Base-by-base conservation (phyloP, 495 filamentous ascomycete genomes). In the Lasiosphaeria hispida region DNA sequence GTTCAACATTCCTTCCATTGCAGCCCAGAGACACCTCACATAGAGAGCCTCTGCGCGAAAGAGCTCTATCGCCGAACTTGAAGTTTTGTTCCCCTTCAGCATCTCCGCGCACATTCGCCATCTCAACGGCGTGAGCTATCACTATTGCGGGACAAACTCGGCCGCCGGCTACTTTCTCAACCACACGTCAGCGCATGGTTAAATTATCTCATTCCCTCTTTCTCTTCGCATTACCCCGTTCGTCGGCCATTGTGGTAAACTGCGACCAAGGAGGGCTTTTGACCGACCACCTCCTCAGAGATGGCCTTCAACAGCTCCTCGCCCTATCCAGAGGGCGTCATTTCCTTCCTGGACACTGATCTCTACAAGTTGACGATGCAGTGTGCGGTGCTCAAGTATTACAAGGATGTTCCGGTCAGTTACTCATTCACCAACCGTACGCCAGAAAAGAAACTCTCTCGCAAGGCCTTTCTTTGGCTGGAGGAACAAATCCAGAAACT, bases 301-400 rank as follows among this genome's bases (percentile, higher is more conserved):
- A 77, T 83, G 78, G 78, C 81, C 56, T 83, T 83, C 68, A 77
- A 83, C 69, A 80, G 79, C 69, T 78, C 79, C 15, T 78, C 76
- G 43, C 79, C 79, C 45, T 82, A 76, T 54, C 80, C 80, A 15
- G 80, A 82, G 65, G 92, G 91, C 38, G 85, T 97, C 66, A 87
- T 83, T 71, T 97, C 94, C 58, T 86, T 98, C 59, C 83, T 98
- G 39, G 94, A 98, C 69, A 98, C 94, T 1, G 94, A 98, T 77
- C 79, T 98, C 41, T 98, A 98, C 81, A 98, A 98, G 73, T 73
- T 98, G 67, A 98, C 94, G 9, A 98, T 98, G 94, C 94, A 98
- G 85, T 96, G 90, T 68, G 94, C 92, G 40, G 84, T 97, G 61
- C 79, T 96, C 49, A 92, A 90, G 67, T 92, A 89, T 74, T 97